phyloP scores from a whole-genome alignment of 2,329 filamentous ascomycete species.

The Colletotrichum sp. region DNA sequence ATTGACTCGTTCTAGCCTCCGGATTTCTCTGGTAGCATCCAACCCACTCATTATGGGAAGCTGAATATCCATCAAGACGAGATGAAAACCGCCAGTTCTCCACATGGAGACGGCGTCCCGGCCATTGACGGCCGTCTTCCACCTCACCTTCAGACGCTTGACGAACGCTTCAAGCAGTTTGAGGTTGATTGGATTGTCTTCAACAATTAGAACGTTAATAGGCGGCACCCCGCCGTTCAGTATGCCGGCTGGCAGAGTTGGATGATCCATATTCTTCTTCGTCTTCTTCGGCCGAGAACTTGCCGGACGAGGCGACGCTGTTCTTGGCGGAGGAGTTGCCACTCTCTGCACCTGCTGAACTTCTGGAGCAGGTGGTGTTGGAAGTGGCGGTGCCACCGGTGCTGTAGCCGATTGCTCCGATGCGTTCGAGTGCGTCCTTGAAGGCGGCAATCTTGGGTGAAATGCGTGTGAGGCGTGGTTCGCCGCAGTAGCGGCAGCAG shows the following conservation, averaged over 20 bases:
- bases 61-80: conserved; percentile 99
- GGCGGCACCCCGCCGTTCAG: conserved; percentile 87
- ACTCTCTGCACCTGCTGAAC: conserved; percentile 51
- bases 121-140: conserved; percentile 97
- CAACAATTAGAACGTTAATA: conserved; percentile 96
- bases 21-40: conserved; percentile 93
- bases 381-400: conserved; percentile 54
- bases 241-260: conserved; percentile 63
- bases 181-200: conserved; percentile 98
- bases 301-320: conserved; percentile 53
- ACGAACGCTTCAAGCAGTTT: conserved; percentile 94
- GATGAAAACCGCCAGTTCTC: conserved; percentile 89
- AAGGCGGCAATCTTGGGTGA: conserved; percentile 48
- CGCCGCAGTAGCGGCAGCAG: conserved; percentile 31
- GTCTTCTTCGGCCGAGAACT: conserved; percentile 52
- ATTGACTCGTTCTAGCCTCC: conserved; percentile 86
- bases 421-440: conserved; percentile 64
- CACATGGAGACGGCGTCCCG: conserved; percentile 93
- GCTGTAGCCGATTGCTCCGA: conserved; percentile 55
- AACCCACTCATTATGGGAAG: conserved; percentile 95
- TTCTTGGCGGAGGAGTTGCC: conserved; percentile 56
- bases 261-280: conserved; percentile 54
- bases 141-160: conserved; percentile 92
- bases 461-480: conserved; percentile 42
- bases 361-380: conserved; percentile 60